Percentiles rank a stretch among this genome's conserved stretches.
Evolutionary conservation across 805 yeast species (phyloP).

Genomic region (Wickerhamomyces tratensis): DNA sequence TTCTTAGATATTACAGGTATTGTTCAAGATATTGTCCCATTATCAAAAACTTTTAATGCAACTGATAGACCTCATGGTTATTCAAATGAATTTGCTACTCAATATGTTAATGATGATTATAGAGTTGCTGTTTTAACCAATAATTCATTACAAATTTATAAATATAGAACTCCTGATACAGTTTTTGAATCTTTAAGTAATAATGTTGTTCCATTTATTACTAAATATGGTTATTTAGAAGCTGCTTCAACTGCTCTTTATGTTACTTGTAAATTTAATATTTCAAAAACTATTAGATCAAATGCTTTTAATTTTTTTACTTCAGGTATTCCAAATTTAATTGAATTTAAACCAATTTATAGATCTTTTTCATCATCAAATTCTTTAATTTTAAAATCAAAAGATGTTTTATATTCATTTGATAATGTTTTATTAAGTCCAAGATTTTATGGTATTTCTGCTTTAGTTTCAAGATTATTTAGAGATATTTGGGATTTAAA

Average conservation of each 20-base stretch:
- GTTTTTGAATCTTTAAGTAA: constrained; percentile 64
- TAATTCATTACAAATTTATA: constrained; percentile 66
- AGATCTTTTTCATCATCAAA: constrained; percentile 9
- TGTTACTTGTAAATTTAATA: constrained; percentile 67
- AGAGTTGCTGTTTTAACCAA: constrained; percentile 78
- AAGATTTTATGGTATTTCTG: constrained; percentile 79
- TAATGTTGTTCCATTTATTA: constrained; percentile 58
- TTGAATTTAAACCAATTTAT: constrained; percentile 33
- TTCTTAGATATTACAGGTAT: constrained; percentile 49
- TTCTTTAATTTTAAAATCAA: constrained; percentile 2
- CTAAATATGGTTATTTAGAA: constrained; percentile 80
- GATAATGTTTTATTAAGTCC: constrained; percentile 86
- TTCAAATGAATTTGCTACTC: constrained; percentile 81
- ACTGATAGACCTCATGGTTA: constrained; percentile 71
- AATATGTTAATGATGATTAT: constrained; percentile 57
- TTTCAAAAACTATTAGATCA: constrained; percentile 38
- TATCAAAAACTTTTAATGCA: constrained; percentile 64
- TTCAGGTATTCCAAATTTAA: constrained; percentile 30
- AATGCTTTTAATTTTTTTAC: constrained; percentile 34
- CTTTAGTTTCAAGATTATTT: constrained; percentile 68
- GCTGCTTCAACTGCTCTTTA: constrained; percentile 84
- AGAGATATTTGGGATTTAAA: constrained; percentile 71
- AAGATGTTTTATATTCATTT: constrained; percentile 26
- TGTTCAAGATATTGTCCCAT: constrained; percentile 64
- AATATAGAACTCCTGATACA: constrained; percentile 72